These are phyloP conservation scores for Suillus variegatus DNA, from an alignment of 768 basidiomycete species.

Conservation along the genomic window DNA sequence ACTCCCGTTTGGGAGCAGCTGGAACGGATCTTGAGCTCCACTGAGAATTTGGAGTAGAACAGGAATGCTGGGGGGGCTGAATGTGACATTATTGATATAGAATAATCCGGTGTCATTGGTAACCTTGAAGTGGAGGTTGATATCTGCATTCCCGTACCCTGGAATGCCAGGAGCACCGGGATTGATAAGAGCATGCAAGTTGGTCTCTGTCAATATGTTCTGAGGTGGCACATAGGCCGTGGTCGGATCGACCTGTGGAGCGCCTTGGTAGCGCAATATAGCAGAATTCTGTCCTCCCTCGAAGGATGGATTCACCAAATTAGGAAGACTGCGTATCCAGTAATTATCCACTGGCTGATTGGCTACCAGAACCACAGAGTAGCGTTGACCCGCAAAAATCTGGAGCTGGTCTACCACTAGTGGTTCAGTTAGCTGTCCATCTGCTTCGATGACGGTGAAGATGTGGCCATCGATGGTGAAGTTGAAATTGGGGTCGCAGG, in stretches of 20 bases:
- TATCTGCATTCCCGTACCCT: slow-evolving; percentile 41
- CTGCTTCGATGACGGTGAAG: slow-evolving; percentile 49
- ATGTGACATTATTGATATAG: slow-evolving; percentile 17
- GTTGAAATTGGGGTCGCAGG: slow-evolving; percentile 43
- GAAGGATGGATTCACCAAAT: slow-evolving; percentile 23
- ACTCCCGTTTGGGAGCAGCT: slow-evolving; percentile 27
- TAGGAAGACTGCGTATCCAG: slow-evolving; percentile 49
- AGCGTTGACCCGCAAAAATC: slow-evolving; percentile 38
- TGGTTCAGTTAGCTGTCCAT: slow-evolving; percentile 41
- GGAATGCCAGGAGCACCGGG: slow-evolving; percentile 42
- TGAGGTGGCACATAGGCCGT: slow-evolving; percentile 27
- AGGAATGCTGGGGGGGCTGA: slow-evolving; percentile 36
- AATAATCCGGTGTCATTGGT: slow-evolving; percentile 11
- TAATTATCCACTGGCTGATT: slow-evolving; percentile 38
- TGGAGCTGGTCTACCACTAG: slow-evolving; percentile 40
- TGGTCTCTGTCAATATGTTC: slow-evolving; percentile 32
- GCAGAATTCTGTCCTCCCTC: slow-evolving; percentile 51
- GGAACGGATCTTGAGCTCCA: slow-evolving; percentile 35
- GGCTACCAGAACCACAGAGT: slow-evolving; percentile 32
- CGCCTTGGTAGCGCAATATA: slow-evolving; percentile 51
- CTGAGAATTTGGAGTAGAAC: slow-evolving; percentile 47
- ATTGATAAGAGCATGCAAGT: slow-evolving; percentile 26
- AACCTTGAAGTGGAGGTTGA: slow-evolving; percentile 29
- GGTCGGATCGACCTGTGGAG: slow-evolving; percentile 39
- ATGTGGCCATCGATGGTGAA: slow-evolving; percentile 48